Conservation (phyloP, 202 grass and related monocot species). For the Saccharum hybrid region DNA sequence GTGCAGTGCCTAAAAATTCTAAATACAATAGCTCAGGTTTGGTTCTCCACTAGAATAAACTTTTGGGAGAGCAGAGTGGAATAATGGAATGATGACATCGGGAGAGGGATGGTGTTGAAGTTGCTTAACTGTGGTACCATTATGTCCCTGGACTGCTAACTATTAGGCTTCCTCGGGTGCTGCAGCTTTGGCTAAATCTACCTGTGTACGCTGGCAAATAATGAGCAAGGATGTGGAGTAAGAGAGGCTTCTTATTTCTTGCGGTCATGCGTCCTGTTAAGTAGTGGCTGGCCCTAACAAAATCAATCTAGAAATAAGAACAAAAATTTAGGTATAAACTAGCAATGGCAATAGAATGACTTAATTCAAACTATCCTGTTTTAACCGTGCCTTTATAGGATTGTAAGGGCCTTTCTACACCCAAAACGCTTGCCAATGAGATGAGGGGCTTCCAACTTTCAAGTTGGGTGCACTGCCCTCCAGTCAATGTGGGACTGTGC, state of each 20-base stretch:
- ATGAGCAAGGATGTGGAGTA: background rate
- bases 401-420: background rate
- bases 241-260: slow-evolving; percentile 4
- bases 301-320: background rate
- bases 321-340: background rate
- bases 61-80: slow-evolving; percentile 17
- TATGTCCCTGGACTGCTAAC: background rate
- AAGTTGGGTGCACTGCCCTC: background rate
- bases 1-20: background rate
- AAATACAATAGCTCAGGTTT: slow-evolving; percentile 19
- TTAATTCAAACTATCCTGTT: background rate
- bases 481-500: background rate
- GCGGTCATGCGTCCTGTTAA: background rate
- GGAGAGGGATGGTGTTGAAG: background rate
- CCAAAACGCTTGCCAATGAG: background rate
- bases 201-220: background rate
- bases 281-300: background rate
- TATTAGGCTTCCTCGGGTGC: background rate
- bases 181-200: background rate
- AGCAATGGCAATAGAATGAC: background rate
- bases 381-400: background rate
- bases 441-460: background rate
- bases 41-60: slow-evolving; percentile 9
- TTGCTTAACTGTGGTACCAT: background rate
- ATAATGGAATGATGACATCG: slow-evolving; percentile 8